phyloP scores from a whole-genome alignment of 75 land plant genomes.

The Pseudotsuga menziesii region DNA sequence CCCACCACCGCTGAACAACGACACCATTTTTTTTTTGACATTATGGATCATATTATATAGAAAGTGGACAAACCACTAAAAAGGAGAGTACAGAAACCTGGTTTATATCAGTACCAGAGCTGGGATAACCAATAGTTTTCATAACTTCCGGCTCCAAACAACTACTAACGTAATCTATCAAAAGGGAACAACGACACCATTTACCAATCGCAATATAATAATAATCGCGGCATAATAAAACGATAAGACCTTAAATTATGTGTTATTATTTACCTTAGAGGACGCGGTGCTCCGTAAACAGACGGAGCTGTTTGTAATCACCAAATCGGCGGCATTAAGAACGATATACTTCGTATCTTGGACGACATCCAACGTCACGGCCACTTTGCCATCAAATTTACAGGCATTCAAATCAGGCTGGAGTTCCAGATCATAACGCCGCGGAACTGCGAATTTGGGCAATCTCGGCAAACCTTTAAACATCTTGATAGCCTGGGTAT shows the following conservation, averaged over 20 bases:
- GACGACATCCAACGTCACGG: slow-evolving; percentile 55
- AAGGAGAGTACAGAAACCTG: too few species aligned
- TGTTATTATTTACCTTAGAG: neutral
- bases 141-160: too few species aligned
- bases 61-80: too few species aligned
- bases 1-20: neutral
- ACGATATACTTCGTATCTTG: slow-evolving; percentile 55
- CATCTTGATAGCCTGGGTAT: too few species aligned
- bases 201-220: neutral
- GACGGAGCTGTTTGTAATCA: neutral
- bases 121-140: too few species aligned
- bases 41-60: too few species aligned
- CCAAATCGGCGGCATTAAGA: slow-evolving; percentile 80
- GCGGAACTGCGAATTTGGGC: slow-evolving; percentile 69
- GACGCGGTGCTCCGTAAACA: neutral
- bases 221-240: neutral
- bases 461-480: slow-evolving; percentile 69
- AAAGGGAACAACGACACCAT: neutral
- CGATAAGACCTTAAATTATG: neutral
- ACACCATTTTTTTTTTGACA: too few species aligned
- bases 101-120: too few species aligned
- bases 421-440: slow-evolving; percentile 67
- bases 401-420: slow-evolving; percentile 65
- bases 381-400: slow-evolving; percentile 68
- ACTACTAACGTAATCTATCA: too few species aligned